phyloP scores from a whole-genome alignment of 441 rosid genomes.

The Sinapis alba region DNA sequence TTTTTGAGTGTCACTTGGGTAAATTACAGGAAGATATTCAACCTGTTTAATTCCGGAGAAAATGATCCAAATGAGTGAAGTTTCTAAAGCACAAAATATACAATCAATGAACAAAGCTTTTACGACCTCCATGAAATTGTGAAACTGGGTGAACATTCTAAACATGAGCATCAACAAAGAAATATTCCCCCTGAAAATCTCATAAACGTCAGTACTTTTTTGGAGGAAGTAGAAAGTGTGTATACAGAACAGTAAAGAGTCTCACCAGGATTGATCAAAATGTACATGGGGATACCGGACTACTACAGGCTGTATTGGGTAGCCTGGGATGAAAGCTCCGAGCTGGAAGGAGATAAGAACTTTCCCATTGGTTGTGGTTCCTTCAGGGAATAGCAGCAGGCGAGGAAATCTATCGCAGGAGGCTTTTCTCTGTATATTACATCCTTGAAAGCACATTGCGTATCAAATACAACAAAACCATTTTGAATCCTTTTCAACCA shows the following conservation, averaged over 20 bases:
- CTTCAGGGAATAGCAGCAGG: constrained; percentile 93
- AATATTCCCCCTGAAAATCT: constrained; percentile 75
- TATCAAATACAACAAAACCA: constrained; percentile 67
- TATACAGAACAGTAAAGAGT: neutral
- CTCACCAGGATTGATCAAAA: constrained; percentile 98
- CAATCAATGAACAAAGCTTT: neutral
- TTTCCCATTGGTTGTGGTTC: constrained; percentile 94
- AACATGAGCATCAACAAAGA: constrained; percentile 85
- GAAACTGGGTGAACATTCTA: constrained; percentile 98
- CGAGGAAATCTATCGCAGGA: constrained; percentile 79
- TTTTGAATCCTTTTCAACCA: constrained; percentile 1
- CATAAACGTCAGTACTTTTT: constrained; percentile 1
- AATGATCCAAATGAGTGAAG: constrained; percentile 6
- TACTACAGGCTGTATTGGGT: constrained; percentile 82
- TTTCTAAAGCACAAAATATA: neutral
- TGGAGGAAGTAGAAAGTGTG: neutral
- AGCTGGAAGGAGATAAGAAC: constrained; percentile 89
- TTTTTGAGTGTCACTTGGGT: constrained; percentile 66
- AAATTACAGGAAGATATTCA: constrained; percentile 84
- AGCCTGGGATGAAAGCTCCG: constrained; percentile 93
- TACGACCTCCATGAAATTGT: constrained; percentile 90
- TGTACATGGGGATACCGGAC: constrained; percentile 97
- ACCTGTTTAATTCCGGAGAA: constrained; percentile 49
- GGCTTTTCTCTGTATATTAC: constrained; percentile 98
- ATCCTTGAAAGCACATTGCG: constrained; percentile 93